Conservation (phyloP, 192 early-diverging fungal species). For the Coemansia sp. region DNA sequence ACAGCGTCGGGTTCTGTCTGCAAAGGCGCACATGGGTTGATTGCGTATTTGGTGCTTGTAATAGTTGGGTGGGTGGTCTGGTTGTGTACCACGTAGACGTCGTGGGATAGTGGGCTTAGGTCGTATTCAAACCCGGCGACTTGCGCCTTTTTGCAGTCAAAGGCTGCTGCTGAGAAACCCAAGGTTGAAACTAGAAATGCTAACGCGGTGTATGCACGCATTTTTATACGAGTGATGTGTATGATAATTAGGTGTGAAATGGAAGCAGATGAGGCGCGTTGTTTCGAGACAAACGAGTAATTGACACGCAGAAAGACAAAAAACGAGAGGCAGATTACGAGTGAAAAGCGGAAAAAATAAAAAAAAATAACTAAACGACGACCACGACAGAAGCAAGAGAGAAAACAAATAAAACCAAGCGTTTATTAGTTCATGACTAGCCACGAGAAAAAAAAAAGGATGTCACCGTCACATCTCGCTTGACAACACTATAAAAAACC, state of each 20-base stretch:
- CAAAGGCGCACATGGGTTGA: constrained; percentile 51
- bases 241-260: not conserved
- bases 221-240: not conserved
- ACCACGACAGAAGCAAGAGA: not conserved
- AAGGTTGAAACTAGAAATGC: constrained; percentile 6
- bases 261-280: not conserved
- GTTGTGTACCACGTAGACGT: constrained; percentile 33
- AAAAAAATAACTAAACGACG: not conserved
- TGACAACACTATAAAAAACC: too few species aligned
- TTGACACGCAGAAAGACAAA: too few species aligned
- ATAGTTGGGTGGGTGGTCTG: constrained; percentile 46
- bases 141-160: constrained; percentile 49
- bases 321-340: too few species aligned
- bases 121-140: constrained; percentile 43
- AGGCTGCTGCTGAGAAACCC: constrained; percentile 15
- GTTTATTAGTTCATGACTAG: too few species aligned
- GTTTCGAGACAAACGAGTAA: not conserved
- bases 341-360: too few species aligned
- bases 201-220: constrained; percentile 9
- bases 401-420: too few species aligned
- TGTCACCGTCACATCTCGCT: too few species aligned
- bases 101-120: constrained; percentile 31
- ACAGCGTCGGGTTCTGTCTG: constrained; percentile 25
- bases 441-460: too few species aligned
- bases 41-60: constrained; percentile 30